Base-by-base conservation (phyloP, 345 rosid genomes). In the Clausena lansium region DNA sequence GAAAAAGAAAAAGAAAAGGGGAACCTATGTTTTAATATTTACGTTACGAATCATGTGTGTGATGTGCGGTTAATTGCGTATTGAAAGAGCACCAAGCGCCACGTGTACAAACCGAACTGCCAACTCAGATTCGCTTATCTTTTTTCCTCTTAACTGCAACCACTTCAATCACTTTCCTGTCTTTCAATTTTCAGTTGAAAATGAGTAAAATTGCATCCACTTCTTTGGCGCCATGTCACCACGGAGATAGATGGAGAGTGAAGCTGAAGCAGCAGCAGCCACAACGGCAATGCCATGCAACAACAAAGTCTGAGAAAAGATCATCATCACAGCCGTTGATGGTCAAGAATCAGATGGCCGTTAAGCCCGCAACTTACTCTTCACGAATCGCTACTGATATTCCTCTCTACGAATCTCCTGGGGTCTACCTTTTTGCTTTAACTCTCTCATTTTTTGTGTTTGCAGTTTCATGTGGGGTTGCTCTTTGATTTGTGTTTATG, bases 321-420 rank as follows among this genome's bases (percentile, higher is more conserved):
- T 71, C 71, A 79, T 71, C 74, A 79, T 57, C 71, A 60, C 59
- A 38, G 39, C 11, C 17, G 38, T 50, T 52, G 14, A 25, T 81
- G 30, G 57, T 83, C 41, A 82, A 57, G 75, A 82, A 73, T 73
- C 86, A 83, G 69, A 78, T 83, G 54, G 75, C 87, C 5, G 58
- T 71, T 47, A 83, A 87, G 67, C 89, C 93, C 27, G 81, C 94
- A 47, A 84, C 88, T 76, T 92, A 90, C 79, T 82, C 89, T 24
- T 89, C 97, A 45, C 89, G 85, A 82, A 87, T 92, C 30, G 75
- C 93, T 24, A 95, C 99, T 47, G 92, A 95, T 77, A 85, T 95
- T 22, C 89, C 97, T 62, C 91, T 95, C 61, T 78, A 87, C 69
- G 99, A 95, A 82, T 75, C 92, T 84, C 94, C 97, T 70, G 98